Percentiles rank a stretch among this genome's conserved stretches.
These are phyloP conservation scores for Triticum turgidum DNA, from an alignment of 176 grass and related monocot species.

Conservation along the genomic window DNA sequence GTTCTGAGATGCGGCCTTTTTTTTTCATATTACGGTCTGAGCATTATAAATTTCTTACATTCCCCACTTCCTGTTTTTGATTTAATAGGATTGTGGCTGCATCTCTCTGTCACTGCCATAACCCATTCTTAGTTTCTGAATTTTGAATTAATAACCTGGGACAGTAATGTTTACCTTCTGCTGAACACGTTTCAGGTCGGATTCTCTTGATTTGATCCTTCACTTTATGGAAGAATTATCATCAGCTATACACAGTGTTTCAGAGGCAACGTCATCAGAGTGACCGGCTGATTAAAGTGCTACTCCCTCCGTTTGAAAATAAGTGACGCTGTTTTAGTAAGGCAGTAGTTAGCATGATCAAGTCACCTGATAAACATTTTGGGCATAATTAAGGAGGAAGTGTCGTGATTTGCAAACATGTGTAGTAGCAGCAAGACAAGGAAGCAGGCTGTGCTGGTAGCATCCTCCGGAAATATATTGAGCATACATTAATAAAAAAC, in stretches of 20 bases:
- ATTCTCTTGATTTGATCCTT: slow-evolving; percentile 65
- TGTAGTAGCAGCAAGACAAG: no score
- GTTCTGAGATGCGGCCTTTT: slow-evolving; percentile 27
- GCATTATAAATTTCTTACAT: slow-evolving; percentile 2
- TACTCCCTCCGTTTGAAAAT: neutral
- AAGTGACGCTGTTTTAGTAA: no score
- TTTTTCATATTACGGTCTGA: slow-evolving; percentile 15
- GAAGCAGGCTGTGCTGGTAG: no score
- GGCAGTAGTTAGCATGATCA: slow-evolving; percentile 44
- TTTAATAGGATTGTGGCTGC: neutral
- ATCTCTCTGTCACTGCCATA: neutral
- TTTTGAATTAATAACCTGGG: slow-evolving; percentile 3
- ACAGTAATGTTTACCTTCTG: slow-evolving; percentile 16
- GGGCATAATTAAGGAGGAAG: no score
- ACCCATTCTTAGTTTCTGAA: neutral
- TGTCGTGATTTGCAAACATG: no score
- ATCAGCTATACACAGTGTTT: slow-evolving; percentile 61
- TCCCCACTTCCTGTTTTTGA: neutral
- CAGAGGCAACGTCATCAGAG: slow-evolving; percentile 51
- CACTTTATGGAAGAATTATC: slow-evolving; percentile 65
- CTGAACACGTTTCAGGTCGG: slow-evolving; percentile 49
- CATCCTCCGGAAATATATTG: no score
- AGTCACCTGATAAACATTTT: slow-evolving; percentile 70
- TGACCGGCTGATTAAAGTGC: slow-evolving; percentile 53
- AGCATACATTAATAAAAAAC: no score